Evolutionary conservation across 495 filamentous ascomycete genomes (phyloP), one percentile per base, ranked within the genome.

Genomic region (Penicillium macrosclerotiorum): DNA sequence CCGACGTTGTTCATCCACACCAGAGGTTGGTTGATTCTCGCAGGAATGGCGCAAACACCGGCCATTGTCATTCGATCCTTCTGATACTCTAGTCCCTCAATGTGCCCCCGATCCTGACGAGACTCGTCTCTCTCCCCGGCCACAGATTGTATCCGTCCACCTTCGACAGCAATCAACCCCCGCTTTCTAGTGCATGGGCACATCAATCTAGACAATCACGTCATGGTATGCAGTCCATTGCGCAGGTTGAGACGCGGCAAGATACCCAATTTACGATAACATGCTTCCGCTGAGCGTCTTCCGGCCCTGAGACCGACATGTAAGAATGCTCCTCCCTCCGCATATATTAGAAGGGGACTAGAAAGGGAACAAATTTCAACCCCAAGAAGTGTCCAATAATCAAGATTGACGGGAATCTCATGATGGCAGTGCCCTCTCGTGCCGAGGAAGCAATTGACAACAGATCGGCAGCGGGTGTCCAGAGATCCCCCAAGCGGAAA

Each of bases 401-500:
- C n/a, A n/a, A n/a, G n/a, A n/a, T n/a, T n/a, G n/a, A n/a, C n/a
- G n/a, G n/a, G 7, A 22, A 3, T 22, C 34, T 22, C 38, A 33
- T 8, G 1, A 43, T 24, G 41, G 11, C 29, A 17, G n/a, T 14
- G 12, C 13, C 1, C 0, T 40, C 53, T 5, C 14, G 22, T 6
- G 30, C 42, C 9, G 47, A 53, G 2, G 59, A 69, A 27, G 37
- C 55, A 3, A 46, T 39, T 5, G 23, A 45, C 6, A 43, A 51
- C 4, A 7, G 46, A 13, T 30, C 57, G 3, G 43, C 34, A n/a
- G 31, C 36, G 2, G 26, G 59, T 7, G 42, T 63, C 27, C 54
- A 65, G 32, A 56, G 59, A 35, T 22, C 49, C 3, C 46, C 52
- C 0, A 68, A 68, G 47, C 48, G 52, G 8, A 67, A 44, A 59